phyloP scores from a whole-genome alignment of 495 filamentous ascomycete species.

The Penicillium waksmanii region DNA sequence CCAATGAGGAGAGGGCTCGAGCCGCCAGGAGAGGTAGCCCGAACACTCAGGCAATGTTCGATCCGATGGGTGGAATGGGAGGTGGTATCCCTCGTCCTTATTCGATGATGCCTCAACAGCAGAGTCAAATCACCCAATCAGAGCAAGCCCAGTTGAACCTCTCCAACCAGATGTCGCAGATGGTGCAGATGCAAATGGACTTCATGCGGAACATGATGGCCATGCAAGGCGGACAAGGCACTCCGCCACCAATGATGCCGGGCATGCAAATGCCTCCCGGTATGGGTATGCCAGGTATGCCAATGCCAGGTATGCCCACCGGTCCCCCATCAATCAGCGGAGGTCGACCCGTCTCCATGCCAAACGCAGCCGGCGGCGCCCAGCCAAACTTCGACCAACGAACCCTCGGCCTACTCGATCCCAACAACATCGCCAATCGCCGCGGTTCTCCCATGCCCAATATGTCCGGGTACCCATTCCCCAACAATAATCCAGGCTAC shows the following conservation, averaged over 20 bases:
- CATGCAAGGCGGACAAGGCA: slow-evolving; percentile 55
- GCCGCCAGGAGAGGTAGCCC: slow-evolving; percentile 81
- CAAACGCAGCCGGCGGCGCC: slow-evolving; percentile 18
- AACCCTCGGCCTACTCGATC: slow-evolving; percentile 82
- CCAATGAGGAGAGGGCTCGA: slow-evolving; percentile 75
- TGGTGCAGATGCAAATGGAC: slow-evolving; percentile 95
- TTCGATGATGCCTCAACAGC: slow-evolving; percentile 42
- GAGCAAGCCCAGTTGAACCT: slow-evolving; percentile 84
- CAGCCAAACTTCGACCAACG: slow-evolving; percentile 46
- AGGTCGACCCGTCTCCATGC: slow-evolving; percentile 49
- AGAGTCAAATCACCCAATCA: slow-evolving; percentile 47
- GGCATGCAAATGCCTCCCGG: slow-evolving; percentile 9
- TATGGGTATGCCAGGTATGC: slow-evolving; percentile 22
- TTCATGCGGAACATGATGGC: slow-evolving; percentile 79
- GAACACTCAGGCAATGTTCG: slow-evolving; percentile 58
- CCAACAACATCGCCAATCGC: slow-evolving; percentile 63
- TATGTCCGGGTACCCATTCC: slow-evolving; percentile 32
- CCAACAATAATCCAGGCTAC: slow-evolving; percentile 52
- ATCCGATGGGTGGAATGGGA: slow-evolving; percentile 27
- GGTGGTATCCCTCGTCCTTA: slow-evolving; percentile 48
- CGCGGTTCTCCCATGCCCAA: slow-evolving; percentile 40
- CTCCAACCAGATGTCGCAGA: slow-evolving; percentile 83
- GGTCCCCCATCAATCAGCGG: slow-evolving; percentile 22
- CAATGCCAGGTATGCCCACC: slow-evolving; percentile 22
- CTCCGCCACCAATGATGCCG: slow-evolving; percentile 29